Base-by-base conservation (phyloP, 2,329 filamentous ascomycete species). In the Ploettnerulaceae sp. region DNA sequence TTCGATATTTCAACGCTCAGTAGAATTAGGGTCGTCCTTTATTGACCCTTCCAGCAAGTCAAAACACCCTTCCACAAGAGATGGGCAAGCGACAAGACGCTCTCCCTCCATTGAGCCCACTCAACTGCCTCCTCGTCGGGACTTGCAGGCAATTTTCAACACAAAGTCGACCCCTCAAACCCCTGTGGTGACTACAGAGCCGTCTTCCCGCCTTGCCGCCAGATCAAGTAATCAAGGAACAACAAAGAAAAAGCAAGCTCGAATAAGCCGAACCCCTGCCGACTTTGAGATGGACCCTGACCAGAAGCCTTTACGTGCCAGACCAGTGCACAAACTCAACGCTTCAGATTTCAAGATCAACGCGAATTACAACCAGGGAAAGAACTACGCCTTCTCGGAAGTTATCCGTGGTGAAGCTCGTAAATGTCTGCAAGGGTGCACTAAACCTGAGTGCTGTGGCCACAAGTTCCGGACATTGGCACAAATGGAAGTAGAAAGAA, bases 261-360 rank as follows among this genome's bases (percentile, higher is more conserved):
- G 14, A 17, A 44, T 32, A 4, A 32, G 38, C 15, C n/a, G n/a
- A n/a, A n/a, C n/a, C n/a, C n/a, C n/a, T n/a, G 34, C 8, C 15
- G 34, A 25, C 7, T 49, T 25, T 11, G 39, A 48, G 7, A 40
- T 33, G 7, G 41, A 47, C 31, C 38, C 48, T 7, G 41, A 42
- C n/a, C 43, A 55, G 7, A 44, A 49, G 49, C 66, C 67, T 15
- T 60, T 73, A 8, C 69, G 75, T 17, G 42, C 60, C 15, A 67
- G 65, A 20, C 66, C 70, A 0, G 33, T 73, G 4, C 45, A 60
- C 11, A 60, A 64, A 20, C 67, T 79, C 3, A 62, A 53, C 9
- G 58, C 71, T 1, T 64, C 69, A 17, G 74, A 85, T 66, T 87
- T 86, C 69, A 83, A 76, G 57, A 70, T 84, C 49, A 86, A 86